Evolutionary conservation across 306 rosid genomes (phyloP).

Genomic region (Glycine latifolia): DNA sequence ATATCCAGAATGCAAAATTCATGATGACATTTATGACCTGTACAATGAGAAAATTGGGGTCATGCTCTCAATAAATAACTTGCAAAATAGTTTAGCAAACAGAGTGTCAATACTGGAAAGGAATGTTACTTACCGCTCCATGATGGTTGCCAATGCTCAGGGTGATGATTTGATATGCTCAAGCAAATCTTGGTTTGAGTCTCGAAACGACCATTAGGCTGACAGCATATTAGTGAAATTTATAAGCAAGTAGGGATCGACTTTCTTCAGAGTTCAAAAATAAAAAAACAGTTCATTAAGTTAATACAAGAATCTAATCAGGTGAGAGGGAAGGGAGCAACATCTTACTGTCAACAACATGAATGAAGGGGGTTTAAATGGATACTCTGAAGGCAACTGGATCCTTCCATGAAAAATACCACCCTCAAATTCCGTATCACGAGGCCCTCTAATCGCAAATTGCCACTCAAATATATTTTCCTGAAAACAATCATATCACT

Average conservation of each 20-base stretch:
- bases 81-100: not conserved
- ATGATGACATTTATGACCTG: not conserved
- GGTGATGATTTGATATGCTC: slow-evolving; percentile 91
- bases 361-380: slow-evolving; percentile 88
- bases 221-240: slow-evolving; percentile 39
- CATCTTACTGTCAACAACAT: slow-evolving; percentile 71
- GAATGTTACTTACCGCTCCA: slow-evolving; percentile 71
- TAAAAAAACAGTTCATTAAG: slow-evolving; percentile 12
- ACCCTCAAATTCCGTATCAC: slow-evolving; percentile 80
- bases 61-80: not conserved
- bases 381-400: slow-evolving; percentile 83
- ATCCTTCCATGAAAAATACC: slow-evolving; percentile 85
- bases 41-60: not conserved
- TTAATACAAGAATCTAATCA: not conserved
- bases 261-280: not conserved
- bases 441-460: slow-evolving; percentile 82
- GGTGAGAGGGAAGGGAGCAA: not conserved
- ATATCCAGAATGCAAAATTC: not conserved
- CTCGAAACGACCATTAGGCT: slow-evolving; percentile 91
- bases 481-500: slow-evolving; percentile 50
- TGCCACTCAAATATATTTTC: slow-evolving; percentile 96
- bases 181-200: slow-evolving; percentile 88
- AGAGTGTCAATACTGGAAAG: not conserved
- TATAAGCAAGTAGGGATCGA: slow-evolving; percentile 34
- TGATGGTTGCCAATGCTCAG: slow-evolving; percentile 96